These are phyloP conservation scores for Cymbidium sinense DNA, from an alignment of 106 monocot species.

Conservation along the genomic window DNA sequence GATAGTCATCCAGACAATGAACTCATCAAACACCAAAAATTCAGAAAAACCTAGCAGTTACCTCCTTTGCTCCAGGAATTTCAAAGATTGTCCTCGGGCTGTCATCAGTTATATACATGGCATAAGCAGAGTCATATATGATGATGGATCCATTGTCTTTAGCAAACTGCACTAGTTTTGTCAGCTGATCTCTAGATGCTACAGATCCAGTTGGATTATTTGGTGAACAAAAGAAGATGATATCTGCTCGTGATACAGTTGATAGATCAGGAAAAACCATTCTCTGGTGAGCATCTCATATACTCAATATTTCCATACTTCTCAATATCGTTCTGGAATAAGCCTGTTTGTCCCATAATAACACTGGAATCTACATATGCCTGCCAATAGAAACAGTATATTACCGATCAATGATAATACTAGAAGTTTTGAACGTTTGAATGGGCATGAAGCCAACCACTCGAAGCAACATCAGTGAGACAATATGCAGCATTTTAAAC, in stretches of 20 bases:
- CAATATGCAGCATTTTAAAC: not conserved
- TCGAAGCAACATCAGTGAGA: not conserved
- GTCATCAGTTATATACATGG: slow-evolving; percentile 95
- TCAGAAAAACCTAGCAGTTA: not conserved
- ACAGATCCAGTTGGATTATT: slow-evolving; percentile 89
- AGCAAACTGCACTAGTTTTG: slow-evolving; percentile 71
- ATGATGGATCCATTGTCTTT: slow-evolving; percentile 86
- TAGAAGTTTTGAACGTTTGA: not conserved
- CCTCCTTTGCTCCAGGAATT: slow-evolving; percentile 98
- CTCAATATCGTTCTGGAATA: slow-evolving; percentile 57
- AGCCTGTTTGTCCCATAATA: slow-evolving; percentile 85
- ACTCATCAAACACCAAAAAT: not conserved
- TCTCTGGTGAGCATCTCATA: slow-evolving; percentile 87
- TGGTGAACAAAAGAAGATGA: slow-evolving; percentile 95
- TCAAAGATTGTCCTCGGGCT: slow-evolving; percentile 81
- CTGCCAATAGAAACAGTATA: slow-evolving; percentile 21
- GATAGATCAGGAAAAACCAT: slow-evolving; percentile 87
- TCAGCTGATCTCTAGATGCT: slow-evolving; percentile 79
- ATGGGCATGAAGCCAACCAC: not conserved
- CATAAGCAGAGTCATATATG: slow-evolving; percentile 95
- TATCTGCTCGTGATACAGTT: slow-evolving; percentile 46
- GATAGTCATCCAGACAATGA: not conserved
- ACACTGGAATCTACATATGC: slow-evolving; percentile 98
- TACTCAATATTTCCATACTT: slow-evolving; percentile 87
- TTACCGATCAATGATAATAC: not conserved